phyloP scores from a whole-genome alignment of 495 filamentous ascomycete genomes.

The Aspergillus coremiiformis region DNA sequence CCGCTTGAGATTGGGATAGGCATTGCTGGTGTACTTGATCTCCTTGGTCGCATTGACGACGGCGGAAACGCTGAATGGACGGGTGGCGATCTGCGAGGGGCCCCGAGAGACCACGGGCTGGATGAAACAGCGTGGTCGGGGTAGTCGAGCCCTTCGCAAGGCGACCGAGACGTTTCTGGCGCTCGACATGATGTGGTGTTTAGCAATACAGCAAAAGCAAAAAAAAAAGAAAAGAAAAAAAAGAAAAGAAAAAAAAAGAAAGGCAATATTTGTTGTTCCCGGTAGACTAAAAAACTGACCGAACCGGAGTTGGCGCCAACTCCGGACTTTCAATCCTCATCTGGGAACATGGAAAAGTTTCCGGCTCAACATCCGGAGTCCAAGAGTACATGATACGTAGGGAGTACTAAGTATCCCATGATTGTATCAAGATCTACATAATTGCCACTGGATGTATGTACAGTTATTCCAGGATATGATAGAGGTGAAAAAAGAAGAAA shows the following conservation, averaged over 20 bases:
- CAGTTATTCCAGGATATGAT: too few species aligned
- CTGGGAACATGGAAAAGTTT: too few species aligned
- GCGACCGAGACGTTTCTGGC: conserved; percentile 31
- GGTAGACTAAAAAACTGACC: too few species aligned
- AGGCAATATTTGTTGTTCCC: too few species aligned
- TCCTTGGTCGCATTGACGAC: conserved; percentile 35
- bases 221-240: background rate
- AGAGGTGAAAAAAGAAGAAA: too few species aligned
- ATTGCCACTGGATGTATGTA: too few species aligned
- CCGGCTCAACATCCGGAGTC: too few species aligned
- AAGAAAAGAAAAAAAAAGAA: background rate
- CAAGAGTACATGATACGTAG: too few species aligned
- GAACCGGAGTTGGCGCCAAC: too few species aligned
- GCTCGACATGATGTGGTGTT: conserved; percentile 29
- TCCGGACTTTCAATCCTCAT: too few species aligned
- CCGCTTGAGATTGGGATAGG: conserved; percentile 76
- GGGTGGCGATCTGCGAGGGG: conserved; percentile 18
- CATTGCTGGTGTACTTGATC: conserved; percentile 71
- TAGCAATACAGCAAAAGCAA: background rate
- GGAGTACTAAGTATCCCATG: too few species aligned
- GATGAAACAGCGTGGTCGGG: conserved; percentile 24
- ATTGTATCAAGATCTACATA: too few species aligned
- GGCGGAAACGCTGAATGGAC: conserved; percentile 32
- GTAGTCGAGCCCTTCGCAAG: conserved; percentile 35
- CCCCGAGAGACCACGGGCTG: conserved; percentile 19